phyloP scores from a whole-genome alignment of 2,329 filamentous ascomycete genomes.

The Drechslerella dactyloides region DNA sequence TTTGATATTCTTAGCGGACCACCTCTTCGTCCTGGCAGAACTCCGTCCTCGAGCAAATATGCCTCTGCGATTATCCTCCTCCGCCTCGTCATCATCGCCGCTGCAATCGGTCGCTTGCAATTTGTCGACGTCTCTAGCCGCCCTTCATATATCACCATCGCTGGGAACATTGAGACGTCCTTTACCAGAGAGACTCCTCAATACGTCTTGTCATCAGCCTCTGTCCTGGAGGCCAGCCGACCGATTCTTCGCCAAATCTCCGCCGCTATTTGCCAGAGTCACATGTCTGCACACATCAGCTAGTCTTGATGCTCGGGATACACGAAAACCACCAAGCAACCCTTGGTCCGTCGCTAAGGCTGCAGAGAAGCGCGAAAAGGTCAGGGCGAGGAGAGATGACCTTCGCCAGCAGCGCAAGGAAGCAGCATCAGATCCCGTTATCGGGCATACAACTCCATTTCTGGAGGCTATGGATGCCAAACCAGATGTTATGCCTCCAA shows the following conservation, averaged over 20 bases:
- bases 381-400: slow-evolving; percentile 70
- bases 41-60: slow-evolving; percentile 7
- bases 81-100: slow-evolving; percentile 1
- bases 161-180: background rate
- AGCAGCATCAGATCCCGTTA: slow-evolving; percentile 76
- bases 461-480: slow-evolving; percentile 75
- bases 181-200: slow-evolving; percentile 4
- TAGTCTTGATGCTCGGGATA: slow-evolving; percentile 17
- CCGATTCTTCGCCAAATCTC: background rate
- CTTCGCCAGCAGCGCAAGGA: slow-evolving; percentile 70
- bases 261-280: background rate
- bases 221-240: background rate
- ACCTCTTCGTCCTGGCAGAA: background rate
- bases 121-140: slow-evolving; percentile 25
- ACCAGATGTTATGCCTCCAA: slow-evolving; percentile 58
- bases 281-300: slow-evolving; percentile 31
- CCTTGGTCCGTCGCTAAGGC: slow-evolving; percentile 42
- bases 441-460: slow-evolving; percentile 80
- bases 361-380: slow-evolving; percentile 39
- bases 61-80: slow-evolving; percentile 13
- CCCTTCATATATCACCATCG: slow-evolving; percentile 20
- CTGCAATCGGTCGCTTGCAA: slow-evolving; percentile 26
- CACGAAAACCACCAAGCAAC: slow-evolving; percentile 33
- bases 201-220: background rate
- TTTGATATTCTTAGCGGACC: background rate